phyloP scores from a whole-genome alignment of 768 basidiomycete genomes.

The Boletus vermiculosoides region DNA sequence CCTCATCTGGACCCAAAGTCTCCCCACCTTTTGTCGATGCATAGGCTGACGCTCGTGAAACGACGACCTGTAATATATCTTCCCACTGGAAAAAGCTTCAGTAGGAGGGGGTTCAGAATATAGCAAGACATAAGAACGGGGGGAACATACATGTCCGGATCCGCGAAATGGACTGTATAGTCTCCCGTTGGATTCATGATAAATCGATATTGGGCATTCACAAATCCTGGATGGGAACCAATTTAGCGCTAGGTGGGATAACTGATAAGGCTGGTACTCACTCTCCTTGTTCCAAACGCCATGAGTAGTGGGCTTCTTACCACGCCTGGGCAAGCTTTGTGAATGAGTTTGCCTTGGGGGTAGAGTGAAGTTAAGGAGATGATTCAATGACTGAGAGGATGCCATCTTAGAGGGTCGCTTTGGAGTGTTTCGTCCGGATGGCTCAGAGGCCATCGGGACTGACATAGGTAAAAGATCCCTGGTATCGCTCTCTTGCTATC shows the following conservation, averaged over 20 bases:
- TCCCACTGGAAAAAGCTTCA: slow-evolving; percentile 92
- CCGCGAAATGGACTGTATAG: slow-evolving; percentile 94
- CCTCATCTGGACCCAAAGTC: slow-evolving; percentile 48
- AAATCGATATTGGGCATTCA: slow-evolving; percentile 96
- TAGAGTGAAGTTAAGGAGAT: slow-evolving; percentile 91
- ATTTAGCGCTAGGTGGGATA: slow-evolving; percentile 17
- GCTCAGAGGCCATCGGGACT: slow-evolving; percentile 26
- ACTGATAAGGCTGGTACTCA: slow-evolving; percentile 44
- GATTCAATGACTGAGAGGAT: slow-evolving; percentile 63
- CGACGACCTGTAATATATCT: slow-evolving; percentile 91
- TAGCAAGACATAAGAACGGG: not conserved
- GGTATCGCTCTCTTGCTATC: slow-evolving; percentile 11
- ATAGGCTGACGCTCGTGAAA: slow-evolving; percentile 79
- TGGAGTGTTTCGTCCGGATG: slow-evolving; percentile 37
- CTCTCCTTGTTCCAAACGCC: slow-evolving; percentile 90
- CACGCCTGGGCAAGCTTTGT: slow-evolving; percentile 65
- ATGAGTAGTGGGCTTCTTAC: slow-evolving; percentile 61
- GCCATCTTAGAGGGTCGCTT: slow-evolving; percentile 71
- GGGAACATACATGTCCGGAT: slow-evolving; percentile 86
- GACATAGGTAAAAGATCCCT: slow-evolving; percentile 25
- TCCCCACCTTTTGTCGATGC: slow-evolving; percentile 58
- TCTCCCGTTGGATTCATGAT: slow-evolving; percentile 90
- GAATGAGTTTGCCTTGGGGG: slow-evolving; percentile 79
- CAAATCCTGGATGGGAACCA: slow-evolving; percentile 63
- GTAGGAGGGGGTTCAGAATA: not conserved